Percentiles rank a stretch among this genome's conserved stretches.
Conservation (phyloP, 179 eudicot species). For the Silene noctiflora region DNA sequence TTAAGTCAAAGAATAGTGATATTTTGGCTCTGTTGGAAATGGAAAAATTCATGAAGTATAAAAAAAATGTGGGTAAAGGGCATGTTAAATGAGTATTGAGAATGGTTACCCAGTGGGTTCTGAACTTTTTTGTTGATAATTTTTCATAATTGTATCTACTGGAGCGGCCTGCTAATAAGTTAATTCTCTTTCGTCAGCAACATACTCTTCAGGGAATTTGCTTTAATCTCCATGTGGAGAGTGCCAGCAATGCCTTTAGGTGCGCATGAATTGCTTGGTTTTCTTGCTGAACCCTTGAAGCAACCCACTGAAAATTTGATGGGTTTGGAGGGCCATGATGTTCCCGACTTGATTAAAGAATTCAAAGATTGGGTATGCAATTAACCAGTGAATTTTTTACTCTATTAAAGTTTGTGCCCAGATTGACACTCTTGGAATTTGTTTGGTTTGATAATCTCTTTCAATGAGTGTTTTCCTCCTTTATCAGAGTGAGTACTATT, state of each 20-base stretch:
- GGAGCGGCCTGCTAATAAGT: slow-evolving; percentile 14
- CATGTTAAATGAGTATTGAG: background rate
- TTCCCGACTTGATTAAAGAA: slow-evolving; percentile 69
- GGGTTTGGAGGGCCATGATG: slow-evolving; percentile 50
- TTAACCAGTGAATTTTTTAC: slow-evolving; percentile 5
- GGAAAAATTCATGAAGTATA: background rate
- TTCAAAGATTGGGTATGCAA: slow-evolving; percentile 83
- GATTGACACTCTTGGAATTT: slow-evolving; percentile 5
- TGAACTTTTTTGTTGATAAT: background rate
- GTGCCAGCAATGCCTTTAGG: slow-evolving; percentile 87
- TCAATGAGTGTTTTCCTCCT: slow-evolving; percentile 2
- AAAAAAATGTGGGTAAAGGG: background rate
- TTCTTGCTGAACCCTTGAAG: slow-evolving; percentile 94
- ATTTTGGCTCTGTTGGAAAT: background rate
- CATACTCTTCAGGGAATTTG: slow-evolving; percentile 84
- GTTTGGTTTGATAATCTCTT: background rate
- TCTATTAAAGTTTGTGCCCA: background rate
- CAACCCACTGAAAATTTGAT: slow-evolving; percentile 53
- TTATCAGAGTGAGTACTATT: slow-evolving; percentile 73
- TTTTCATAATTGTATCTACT: background rate
- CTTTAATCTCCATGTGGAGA: slow-evolving; percentile 97
- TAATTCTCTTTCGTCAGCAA: slow-evolving; percentile 46
- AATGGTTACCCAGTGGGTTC: background rate
- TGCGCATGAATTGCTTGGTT: slow-evolving; percentile 84
- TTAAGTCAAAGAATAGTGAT: background rate